A percentile compares a stretch with the other conserved stretches of the same genome.
These are phyloP conservation scores for Dactylonectria macrodidyma DNA, from an alignment of 2,329 filamentous ascomycete species.

Conservation along the genomic window DNA sequence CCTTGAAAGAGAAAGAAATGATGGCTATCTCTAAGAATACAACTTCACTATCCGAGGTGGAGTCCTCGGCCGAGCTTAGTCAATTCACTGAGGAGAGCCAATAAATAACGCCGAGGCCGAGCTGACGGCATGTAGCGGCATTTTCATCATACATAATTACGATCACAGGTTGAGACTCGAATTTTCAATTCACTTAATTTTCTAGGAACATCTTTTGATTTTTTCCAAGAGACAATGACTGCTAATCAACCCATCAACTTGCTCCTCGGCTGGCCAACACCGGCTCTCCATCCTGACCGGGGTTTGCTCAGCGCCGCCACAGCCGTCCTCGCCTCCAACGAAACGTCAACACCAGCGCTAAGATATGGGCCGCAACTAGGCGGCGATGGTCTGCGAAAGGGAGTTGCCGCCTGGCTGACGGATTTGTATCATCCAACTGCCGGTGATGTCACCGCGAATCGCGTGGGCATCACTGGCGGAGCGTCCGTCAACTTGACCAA, in stretches of 20 bases:
- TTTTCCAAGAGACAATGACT: background rate
- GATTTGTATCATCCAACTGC: background rate
- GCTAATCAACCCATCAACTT: conserved; percentile 7
- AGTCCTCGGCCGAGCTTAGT: background rate
- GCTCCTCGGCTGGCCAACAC: conserved; percentile 11
- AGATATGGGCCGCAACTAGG: conserved; percentile 13
- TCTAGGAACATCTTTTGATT: background rate
- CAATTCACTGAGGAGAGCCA: background rate
- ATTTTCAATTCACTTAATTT: no score
- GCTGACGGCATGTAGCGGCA: background rate
- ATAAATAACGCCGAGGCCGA: background rate
- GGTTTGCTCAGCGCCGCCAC: background rate
- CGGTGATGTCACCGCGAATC: background rate
- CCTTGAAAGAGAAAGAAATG: no score
- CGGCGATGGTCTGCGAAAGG: background rate
- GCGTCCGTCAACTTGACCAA: conserved; percentile 77
- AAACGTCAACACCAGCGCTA: background rate
- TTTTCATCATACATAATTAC: background rate
- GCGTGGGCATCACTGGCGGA: conserved; percentile 74
- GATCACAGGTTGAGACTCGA: background rate
- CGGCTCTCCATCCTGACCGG: background rate
- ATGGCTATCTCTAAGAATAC: background rate
- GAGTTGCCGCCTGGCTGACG: conserved; percentile 6
- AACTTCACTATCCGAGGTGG: background rate
- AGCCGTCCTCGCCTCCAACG: conserved; percentile 1